A percentile compares a stretch with the other conserved stretches of the same genome.
Evolutionary conservation across 2,329 filamentous ascomycete genomes (phyloP).

Genomic region (Beauveria rudraprayagi): DNA sequence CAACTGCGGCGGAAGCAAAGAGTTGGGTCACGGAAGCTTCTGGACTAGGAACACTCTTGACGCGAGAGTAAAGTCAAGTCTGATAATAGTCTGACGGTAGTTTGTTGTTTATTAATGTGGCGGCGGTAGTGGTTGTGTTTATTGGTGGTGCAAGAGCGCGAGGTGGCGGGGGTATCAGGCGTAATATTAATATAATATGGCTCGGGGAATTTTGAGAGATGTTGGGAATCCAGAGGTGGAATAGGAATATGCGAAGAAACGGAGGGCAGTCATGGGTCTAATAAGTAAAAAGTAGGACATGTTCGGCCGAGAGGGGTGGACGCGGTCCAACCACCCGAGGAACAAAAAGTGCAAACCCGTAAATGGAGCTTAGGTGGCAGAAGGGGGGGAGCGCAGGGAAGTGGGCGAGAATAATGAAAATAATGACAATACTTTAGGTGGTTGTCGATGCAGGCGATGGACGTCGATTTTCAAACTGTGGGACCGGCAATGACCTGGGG

Average conservation of each 20-base stretch:
- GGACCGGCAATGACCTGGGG: neutral
- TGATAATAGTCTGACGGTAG: neutral
- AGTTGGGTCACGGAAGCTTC: too few relatives aligned
- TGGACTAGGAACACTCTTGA: too few relatives aligned
- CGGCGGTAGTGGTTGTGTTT: neutral
- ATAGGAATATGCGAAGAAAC: neutral
- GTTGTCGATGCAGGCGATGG: conserved; percentile 4
- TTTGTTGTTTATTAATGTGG: neutral
- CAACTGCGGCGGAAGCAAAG: neutral
- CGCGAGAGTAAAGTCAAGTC: neutral
- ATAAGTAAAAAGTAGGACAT: neutral
- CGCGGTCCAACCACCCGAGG: neutral
- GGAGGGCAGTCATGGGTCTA: neutral
- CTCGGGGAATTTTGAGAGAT: neutral
- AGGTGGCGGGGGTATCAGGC: too few relatives aligned
- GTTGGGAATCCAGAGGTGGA: neutral
- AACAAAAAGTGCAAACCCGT: neutral
- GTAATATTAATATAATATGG: neutral
- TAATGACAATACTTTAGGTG: neutral
- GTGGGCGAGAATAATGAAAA: neutral
- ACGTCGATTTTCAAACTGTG: neutral
- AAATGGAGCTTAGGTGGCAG: neutral
- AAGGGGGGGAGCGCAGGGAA: neutral
- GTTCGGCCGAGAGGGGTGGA: neutral
- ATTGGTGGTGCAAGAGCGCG: neutral